These are phyloP conservation scores for Aspergillus caelatus DNA, from an alignment of 2,329 filamentous ascomycete genomes.

Conservation along the genomic window DNA sequence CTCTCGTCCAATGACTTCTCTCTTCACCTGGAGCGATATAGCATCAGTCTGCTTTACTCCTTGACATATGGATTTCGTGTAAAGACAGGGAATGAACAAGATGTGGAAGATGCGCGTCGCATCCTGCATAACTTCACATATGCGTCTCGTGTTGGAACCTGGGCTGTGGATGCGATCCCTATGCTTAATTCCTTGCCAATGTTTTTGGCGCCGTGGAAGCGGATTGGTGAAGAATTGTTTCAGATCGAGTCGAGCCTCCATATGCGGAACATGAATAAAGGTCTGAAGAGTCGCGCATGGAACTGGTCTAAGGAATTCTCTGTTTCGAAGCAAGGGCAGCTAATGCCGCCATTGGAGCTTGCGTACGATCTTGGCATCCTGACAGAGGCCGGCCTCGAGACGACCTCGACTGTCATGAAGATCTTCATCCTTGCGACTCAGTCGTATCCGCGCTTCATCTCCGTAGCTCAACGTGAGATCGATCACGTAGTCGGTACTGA, in stretches of 20 bases:
- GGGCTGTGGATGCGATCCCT: constrained; percentile 49
- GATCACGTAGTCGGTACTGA: constrained; percentile 36
- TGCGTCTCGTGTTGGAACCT: constrained; percentile 47
- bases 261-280: constrained; percentile 21
- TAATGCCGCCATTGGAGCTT: constrained; percentile 46
- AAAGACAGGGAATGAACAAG: constrained; percentile 41
- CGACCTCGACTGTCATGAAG: constrained; percentile 49
- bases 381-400: constrained; percentile 54
- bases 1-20: constrained; percentile 46
- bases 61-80: constrained; percentile 56
- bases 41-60: constrained; percentile 53
- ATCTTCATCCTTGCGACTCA: constrained; percentile 52
- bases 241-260: constrained; percentile 23
- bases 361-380: constrained; percentile 49
- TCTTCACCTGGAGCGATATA: constrained; percentile 52
- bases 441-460: constrained; percentile 46
- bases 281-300: constrained; percentile 20
- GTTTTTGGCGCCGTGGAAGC: constrained; percentile 42
- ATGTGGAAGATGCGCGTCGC: constrained; percentile 49
- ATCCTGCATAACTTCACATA: constrained; percentile 53
- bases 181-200: constrained; percentile 45
- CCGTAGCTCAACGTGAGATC: constrained; percentile 42
- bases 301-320: constrained; percentile 30
- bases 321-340: constrained; percentile 42
- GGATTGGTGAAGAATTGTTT: constrained; percentile 20